Evolutionary conservation across 108 stramenopile genomes (phyloP).

Genomic region (Hondaea fermentalgiana): DNA sequence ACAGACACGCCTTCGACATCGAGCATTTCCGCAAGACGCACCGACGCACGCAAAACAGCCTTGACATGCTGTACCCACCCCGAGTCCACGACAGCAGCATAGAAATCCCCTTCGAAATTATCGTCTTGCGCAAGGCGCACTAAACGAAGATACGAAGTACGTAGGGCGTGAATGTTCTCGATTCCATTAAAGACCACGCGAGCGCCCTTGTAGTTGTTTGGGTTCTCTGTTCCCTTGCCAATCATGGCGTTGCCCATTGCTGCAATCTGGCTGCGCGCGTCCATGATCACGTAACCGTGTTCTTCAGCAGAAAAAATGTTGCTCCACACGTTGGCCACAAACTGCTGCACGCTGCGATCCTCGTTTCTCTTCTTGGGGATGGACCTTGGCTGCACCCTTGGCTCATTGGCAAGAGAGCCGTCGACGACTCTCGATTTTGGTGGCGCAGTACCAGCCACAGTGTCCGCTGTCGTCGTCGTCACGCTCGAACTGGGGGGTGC

Average conservation of each 20-base stretch:
- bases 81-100: constrained; percentile 16
- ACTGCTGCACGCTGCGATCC: neutral
- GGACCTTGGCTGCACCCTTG: neutral
- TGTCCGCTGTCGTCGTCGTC: neutral
- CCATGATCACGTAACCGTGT: constrained; percentile 27
- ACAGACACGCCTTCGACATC: constrained; percentile 27
- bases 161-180: constrained; percentile 49
- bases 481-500: neutral
- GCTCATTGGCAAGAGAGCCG: neutral
- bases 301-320: constrained; percentile 16
- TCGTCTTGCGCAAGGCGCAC: neutral
- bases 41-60: constrained; percentile 35
- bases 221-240: constrained; percentile 45
- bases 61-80: constrained; percentile 36
- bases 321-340: neutral
- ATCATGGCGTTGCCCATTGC: constrained; percentile 36
- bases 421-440: neutral
- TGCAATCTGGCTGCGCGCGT: constrained; percentile 39
- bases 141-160: constrained; percentile 17
- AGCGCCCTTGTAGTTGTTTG: constrained; percentile 19
- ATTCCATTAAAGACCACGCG: constrained; percentile 36
- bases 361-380: neutral
- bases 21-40: constrained; percentile 23
- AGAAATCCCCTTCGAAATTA: constrained; percentile 12
- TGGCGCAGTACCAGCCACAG: neutral